Conservation (phyloP, 2,329 filamentous ascomycete genomes). For the Incumbomyces lentus region DNA sequence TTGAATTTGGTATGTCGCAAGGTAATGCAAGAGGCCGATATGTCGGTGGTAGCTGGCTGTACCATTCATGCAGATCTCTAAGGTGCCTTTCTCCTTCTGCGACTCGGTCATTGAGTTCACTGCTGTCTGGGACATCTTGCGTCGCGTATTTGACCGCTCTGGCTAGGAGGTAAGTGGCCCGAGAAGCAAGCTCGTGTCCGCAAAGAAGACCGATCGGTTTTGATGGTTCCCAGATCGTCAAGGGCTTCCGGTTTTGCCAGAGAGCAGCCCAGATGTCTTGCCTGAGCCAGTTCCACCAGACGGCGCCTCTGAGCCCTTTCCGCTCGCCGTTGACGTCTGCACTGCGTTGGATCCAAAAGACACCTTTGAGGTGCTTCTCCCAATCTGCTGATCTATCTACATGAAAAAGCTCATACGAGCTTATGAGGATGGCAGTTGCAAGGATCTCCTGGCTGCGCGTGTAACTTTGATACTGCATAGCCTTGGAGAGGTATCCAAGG, state of each 20-base stretch:
- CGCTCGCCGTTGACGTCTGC: slow-evolving; percentile 51
- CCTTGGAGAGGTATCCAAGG: slow-evolving; percentile 50
- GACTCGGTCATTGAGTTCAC: slow-evolving; percentile 35
- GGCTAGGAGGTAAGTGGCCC: slow-evolving; percentile 46
- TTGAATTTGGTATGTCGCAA: slow-evolving; percentile 13
- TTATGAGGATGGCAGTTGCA: slow-evolving; percentile 50
- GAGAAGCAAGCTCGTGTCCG: slow-evolving; percentile 45
- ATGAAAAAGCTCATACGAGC: slow-evolving; percentile 49
- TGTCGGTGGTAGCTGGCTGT: slow-evolving; percentile 31
- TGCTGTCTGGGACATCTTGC: slow-evolving; percentile 37
- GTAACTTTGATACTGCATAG: slow-evolving; percentile 49
- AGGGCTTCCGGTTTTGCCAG: slow-evolving; percentile 44
- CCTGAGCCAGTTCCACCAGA: slow-evolving; percentile 58
- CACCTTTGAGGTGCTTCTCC: slow-evolving; percentile 53
- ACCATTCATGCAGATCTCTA: slow-evolving; percentile 43
- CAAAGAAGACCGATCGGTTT: slow-evolving; percentile 39
- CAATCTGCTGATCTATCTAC: slow-evolving; percentile 38
- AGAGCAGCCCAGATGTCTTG: slow-evolving; percentile 58
- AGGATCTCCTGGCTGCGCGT: slow-evolving; percentile 48
- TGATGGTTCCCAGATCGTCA: slow-evolving; percentile 50
- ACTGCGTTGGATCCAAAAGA: slow-evolving; percentile 56
- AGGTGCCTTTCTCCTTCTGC: slow-evolving; percentile 37
- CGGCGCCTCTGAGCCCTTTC: slow-evolving; percentile 45
- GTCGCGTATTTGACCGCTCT: slow-evolving; percentile 50
- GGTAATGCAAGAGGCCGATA: slow-evolving; percentile 33